Evolutionary conservation across 2,329 filamentous ascomycete genomes (phyloP), one percentile per base, ranked within the genome.

Genomic region (Botrytis porri): DNA sequence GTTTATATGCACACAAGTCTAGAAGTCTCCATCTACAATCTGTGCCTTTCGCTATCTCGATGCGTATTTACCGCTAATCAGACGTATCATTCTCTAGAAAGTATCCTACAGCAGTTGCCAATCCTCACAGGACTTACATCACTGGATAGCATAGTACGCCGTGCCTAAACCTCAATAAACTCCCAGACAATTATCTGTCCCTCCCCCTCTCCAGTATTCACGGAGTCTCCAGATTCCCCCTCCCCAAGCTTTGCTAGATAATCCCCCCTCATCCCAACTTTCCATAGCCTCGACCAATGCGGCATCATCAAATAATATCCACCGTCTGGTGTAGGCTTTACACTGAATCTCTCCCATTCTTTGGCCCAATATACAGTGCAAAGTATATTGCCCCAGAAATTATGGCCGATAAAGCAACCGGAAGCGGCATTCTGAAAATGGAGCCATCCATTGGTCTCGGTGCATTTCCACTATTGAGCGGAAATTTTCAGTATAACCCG

Each of bases 391-490:
- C 39, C 35, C 35, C 43, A 39, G 35, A 54, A 45, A 7, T 37
- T 20, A 4, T 71, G n/a, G 1, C 70, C 70, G 9, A 71, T 22
- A 37, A 66, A 71, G 10, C 48, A 35, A 29, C 70, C 70, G 5
- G 70, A 71, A 32, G 48, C 70, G 0, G 37, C n/a, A 4, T 71
- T 71, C n/a, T 59, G 70, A 6, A 71, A 71, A 45, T 29, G 43
- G n/a, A 71, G 61, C 61, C 70, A 71, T 4, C 70, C 70, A 18
- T 59, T 66, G 0, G 5, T 9, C 32, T 60, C 70, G 48, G 1
- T 66, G 45, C 70, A 71, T 60, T 48, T 66, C 61, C 70, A 71
- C 70, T 71, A 60, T 59, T 18, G 1, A 6, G 2, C 1, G 43
- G 18, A 9, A 16, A 29, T 22, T 35, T 64, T 71, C 29, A 66